Conservation (phyloP, 768 basidiomycete genomes). For the Imleria badia region DNA sequence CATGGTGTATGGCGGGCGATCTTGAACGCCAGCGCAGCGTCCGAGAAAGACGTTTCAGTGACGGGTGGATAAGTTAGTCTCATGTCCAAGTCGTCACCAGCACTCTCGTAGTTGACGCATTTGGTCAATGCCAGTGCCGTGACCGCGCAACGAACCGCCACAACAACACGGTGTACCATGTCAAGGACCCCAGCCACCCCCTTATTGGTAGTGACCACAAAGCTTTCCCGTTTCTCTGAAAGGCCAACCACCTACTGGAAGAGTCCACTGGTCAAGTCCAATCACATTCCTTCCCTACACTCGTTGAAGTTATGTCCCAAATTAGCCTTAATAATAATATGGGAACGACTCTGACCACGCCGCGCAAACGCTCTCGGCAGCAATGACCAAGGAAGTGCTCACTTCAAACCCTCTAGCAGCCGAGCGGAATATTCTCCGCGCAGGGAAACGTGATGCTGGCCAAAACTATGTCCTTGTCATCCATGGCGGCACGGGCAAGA, state of each 20-base stretch:
- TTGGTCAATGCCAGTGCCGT: not conserved
- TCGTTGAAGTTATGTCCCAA: too few species aligned
- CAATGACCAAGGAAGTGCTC: constrained; percentile 11
- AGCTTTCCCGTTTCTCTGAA: too few species aligned
- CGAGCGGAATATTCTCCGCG: not conserved
- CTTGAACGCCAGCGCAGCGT: constrained; percentile 61
- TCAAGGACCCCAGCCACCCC: constrained; percentile 12
- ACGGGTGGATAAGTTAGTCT: constrained; percentile 68
- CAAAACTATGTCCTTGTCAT: constrained; percentile 54
- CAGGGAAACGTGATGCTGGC: constrained; percentile 3
- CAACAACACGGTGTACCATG: not conserved
- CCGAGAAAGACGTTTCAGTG: constrained; percentile 48
- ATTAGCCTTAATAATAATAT: too few species aligned
- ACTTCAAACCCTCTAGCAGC: not conserved
- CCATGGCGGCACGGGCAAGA: constrained; percentile 80
- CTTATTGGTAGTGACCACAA: too few species aligned
- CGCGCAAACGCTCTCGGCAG: not conserved
- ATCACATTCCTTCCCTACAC: too few species aligned
- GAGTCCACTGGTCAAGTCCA: too few species aligned
- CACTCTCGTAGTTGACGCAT: not conserved
- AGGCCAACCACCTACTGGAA: too few species aligned
- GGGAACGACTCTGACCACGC: not conserved
- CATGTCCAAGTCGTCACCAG: constrained; percentile 38
- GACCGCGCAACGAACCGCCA: too few species aligned
- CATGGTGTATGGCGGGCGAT: constrained; percentile 83